Evolutionary conservation across 208 protist species (phyloP), one percentile per base, ranked within the genome.

Genomic region (Kentomonas sorsogonicus): DNA sequence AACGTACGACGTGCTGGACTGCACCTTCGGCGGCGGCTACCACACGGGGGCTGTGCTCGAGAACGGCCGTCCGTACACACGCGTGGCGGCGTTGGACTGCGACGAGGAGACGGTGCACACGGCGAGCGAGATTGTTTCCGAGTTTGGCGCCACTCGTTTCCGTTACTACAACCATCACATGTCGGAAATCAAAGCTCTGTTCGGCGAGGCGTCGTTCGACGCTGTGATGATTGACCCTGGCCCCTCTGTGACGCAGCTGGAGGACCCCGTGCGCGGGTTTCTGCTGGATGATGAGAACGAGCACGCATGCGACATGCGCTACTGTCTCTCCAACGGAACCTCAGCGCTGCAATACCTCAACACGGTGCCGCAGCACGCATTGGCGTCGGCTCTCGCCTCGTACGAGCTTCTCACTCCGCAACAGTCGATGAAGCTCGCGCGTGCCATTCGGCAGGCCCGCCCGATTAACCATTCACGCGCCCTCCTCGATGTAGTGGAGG

Each of bases 211-310:
- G 0, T 53, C 75, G 9, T 95, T 95, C 63, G 88, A 95, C 45
- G 79, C 88, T 22, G 73, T 95, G 3, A 83, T 95, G 66, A 92
- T 95, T 29, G 88, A 95, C 57, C 64, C 84, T 22, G 88, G 88
- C 0, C 82, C 84, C 2, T 92, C 88, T 5, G 18, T 76, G 1
- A 87, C 82, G 16, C 88, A 95, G 47, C 66, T 92, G 3, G 83
- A 80, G 56, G 69, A 92, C 45, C 84, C 84, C 1, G 75, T 72
- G 43, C 72, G 88, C 10, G 88, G 88, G 9, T 92, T 95, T 74
- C 20, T 81, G 22, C 63, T 92, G 20, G 54, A 81, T 38, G 73
- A 86, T 50, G 88, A 89, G 27, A 74, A 66, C 46, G 66, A 76
- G 36, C 85, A 92, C 46, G 26, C 45, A 20, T 70, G 89, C 0